Evolutionary conservation across 345 rosid genomes (phyloP), one percentile per base, ranked within the genome.

Genomic region (Arabis alpina): DNA sequence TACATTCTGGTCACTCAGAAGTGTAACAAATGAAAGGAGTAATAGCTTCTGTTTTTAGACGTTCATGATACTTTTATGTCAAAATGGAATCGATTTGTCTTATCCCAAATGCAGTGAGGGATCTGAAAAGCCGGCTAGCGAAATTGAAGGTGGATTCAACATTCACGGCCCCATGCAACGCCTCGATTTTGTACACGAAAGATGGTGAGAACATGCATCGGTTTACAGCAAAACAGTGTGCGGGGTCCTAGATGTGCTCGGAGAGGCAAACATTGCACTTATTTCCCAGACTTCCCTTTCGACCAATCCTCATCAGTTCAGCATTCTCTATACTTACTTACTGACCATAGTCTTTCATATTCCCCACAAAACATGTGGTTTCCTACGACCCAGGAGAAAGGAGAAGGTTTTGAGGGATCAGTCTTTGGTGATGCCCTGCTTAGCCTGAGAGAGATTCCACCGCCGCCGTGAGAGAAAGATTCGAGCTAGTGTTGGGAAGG

Each of bases 171-270:
- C 97, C 99, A 24, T 94, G 98, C 79, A 34, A 80, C 49, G 36
- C 93, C 58, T 83, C 91, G 28, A 88, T 94, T 66, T 90, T 94
- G 39, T 94, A 87, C 75, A 98, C 99, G 5, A 82, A 84, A 19
- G 91, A 89, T 45, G 99, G 97, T 47, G 99, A 98, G 64, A 94
- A 94, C 82, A 89, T 94, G 92, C 99, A 94, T 76, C 64, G 93
- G 77, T 89, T 94, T 84, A 88, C 92, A 2, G 98, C 91, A 0
- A 75, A 62, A 92, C 97, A 1, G 87, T 93, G 0, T 94, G 99
- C 24, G 98, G 98, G 0, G 93, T 94, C 48, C 83, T 94, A 4
- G 99, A 94, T 10, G 96, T 94, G 54, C 86, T 92, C 23, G 93
- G 93, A 96, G 89, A 0, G 97, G 95, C 12, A 87, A 97, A 8